Base-by-base conservation (phyloP, 2,329 filamentous ascomycete genomes). In the Fusarium sp. region DNA sequence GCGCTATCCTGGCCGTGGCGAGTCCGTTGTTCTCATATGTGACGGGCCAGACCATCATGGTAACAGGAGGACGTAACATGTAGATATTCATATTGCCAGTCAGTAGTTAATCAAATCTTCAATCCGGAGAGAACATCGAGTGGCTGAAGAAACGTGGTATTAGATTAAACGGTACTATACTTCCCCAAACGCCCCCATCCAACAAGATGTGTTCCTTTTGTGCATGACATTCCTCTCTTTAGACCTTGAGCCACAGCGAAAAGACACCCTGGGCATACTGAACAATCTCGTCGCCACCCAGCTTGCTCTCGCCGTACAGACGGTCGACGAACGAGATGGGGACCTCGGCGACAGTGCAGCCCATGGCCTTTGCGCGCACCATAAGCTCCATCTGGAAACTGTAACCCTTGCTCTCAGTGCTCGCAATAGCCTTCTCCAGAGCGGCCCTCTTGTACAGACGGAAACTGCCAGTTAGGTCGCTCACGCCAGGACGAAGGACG, bases 361-460 rank as follows among this genome's bases (percentile, higher is more conserved):
- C 95, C 93, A 98, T 95, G 17, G 92, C 93, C 88, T 98, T 98
- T 34, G 96, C 96, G 66, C 95, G 88, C 10, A 98, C 95, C 91
- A 98, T 98, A 90, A 99, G 92, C 87, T 98, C 95, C 96, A 99
- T 99, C 89, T 99, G 96, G 86, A 99, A 99, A 40, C 92, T 95
- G 81, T 98, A 99, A 4, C 96, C 96, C 84, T 98, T 97, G 79
- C 93, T 96, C 86, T 98, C 92, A 10, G 94, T 98, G 81, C 88
- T 93, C 77, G 87, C 85, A 75, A 99, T 98, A 61, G 97, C 94
- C 85, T 93, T 95, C 80, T 97, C 89, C 77, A 99, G 82, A 66
- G 97, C 93, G 63, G 86, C 84, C 83, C 92, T 94, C 90, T 97
- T 98, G 82, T 99, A 99, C 79, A 99, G 81, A 68, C 96, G 86